Evolutionary conservation across 2,329 filamentous ascomycete species (phyloP).

Genomic region (Neodidymelliopsis sp.): DNA sequence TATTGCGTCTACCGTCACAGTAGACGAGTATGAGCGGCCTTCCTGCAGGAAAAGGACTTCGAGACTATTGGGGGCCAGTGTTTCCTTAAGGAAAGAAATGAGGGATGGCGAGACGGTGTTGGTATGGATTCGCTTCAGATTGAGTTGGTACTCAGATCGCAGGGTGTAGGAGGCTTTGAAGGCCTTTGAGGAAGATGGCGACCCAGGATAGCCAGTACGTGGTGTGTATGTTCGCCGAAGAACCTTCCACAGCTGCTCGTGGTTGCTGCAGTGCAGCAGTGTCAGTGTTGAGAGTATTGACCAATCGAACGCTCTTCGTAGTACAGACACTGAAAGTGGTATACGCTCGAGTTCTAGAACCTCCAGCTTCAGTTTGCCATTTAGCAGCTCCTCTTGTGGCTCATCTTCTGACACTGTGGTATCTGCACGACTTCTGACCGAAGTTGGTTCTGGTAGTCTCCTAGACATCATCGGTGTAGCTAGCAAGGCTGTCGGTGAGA

Average conservation of each 20-base stretch:
- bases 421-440: slow-evolving; percentile 6
- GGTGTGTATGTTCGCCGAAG: slow-evolving; percentile 64
- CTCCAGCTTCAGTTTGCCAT: slow-evolving; percentile 71
- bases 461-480: not conserved
- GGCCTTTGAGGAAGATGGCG: slow-evolving; percentile 46
- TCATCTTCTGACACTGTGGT: slow-evolving; percentile 11
- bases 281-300: slow-evolving; percentile 74
- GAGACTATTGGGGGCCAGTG: slow-evolving; percentile 78
- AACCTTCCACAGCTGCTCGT: slow-evolving; percentile 78
- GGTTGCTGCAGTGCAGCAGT: slow-evolving; percentile 74
- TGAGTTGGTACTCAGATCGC: slow-evolving; percentile 57
- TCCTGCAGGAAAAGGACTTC: slow-evolving; percentile 82
- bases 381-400: slow-evolving; percentile 51
- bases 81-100: slow-evolving; percentile 78
- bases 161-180: slow-evolving; percentile 51
- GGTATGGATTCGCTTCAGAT: slow-evolving; percentile 77
- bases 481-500: slow-evolving; percentile 15
- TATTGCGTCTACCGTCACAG: slow-evolving; percentile 73
- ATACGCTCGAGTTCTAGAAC: slow-evolving; percentile 78
- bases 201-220: slow-evolving; percentile 41
- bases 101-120: slow-evolving; percentile 74
- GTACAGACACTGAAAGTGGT: slow-evolving; percentile 73
- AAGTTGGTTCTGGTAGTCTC: slow-evolving; percentile 4
- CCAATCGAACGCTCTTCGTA: slow-evolving; percentile 78
- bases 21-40: slow-evolving; percentile 60